Evolutionary conservation across 2,329 filamentous ascomycete genomes (phyloP).

Genomic region (Sporothrix pseudoabietina): DNA sequence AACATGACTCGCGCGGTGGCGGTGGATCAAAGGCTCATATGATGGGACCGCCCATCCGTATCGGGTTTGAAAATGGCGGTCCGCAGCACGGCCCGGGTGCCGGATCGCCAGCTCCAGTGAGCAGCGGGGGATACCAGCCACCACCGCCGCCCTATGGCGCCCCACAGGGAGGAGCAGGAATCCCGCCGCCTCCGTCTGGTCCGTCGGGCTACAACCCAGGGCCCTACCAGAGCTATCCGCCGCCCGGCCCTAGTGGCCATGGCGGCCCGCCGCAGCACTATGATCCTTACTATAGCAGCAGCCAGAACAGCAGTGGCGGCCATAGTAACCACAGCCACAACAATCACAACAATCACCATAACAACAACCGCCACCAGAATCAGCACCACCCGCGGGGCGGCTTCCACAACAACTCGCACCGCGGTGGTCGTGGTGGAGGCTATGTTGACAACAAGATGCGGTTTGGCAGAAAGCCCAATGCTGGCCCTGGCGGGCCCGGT

Average conservation of each 20-base stretch:
- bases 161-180: slow-evolving; percentile 37
- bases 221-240: slow-evolving; percentile 46
- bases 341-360: slow-evolving; percentile 37
- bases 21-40: slow-evolving; percentile 41
- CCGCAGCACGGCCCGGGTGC: slow-evolving; percentile 42
- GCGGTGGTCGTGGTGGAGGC: slow-evolving; percentile 44
- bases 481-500: background rate
- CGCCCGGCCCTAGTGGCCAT: slow-evolving; percentile 41
- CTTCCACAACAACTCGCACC: slow-evolving; percentile 40
- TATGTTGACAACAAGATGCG: slow-evolving; percentile 46
- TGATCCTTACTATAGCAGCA: slow-evolving; percentile 40
- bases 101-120: slow-evolving; percentile 48
- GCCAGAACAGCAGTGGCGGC: slow-evolving; percentile 34
- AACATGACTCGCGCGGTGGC: slow-evolving; percentile 43
- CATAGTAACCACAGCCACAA: background rate
- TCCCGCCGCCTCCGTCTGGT: slow-evolving; percentile 32
- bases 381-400: slow-evolving; percentile 47
- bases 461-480: slow-evolving; percentile 37
- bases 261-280: slow-evolving; percentile 37
- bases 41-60: slow-evolving; percentile 59
- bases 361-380: slow-evolving; percentile 42
- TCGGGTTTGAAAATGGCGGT: slow-evolving; percentile 52
- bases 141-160: slow-evolving; percentile 40
- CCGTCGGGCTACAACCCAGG: slow-evolving; percentile 39
- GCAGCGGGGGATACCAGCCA: slow-evolving; percentile 45